phyloP scores from a whole-genome alignment of 2,329 filamentous ascomycete species.

The Ceratocystis eucalypticola region DNA sequence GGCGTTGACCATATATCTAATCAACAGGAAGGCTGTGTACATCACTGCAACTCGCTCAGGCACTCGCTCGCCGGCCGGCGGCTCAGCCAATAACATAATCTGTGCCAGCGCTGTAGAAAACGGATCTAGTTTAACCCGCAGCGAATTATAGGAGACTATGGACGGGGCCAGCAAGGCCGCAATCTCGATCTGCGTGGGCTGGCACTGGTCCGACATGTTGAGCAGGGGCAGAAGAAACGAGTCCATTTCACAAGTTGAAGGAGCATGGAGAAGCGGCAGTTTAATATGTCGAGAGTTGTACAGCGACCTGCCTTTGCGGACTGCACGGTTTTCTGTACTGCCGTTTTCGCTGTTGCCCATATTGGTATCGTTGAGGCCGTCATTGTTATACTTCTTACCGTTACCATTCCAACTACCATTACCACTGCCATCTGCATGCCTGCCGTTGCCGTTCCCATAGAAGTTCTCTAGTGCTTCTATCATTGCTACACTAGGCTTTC shows the following conservation, averaged over 20 bases:
- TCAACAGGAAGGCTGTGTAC: slow-evolving; percentile 74
- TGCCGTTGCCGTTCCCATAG: not conserved
- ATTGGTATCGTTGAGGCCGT: not conserved
- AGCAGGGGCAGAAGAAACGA: slow-evolving; percentile 15
- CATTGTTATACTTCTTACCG: not conserved
- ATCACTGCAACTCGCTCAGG: slow-evolving; percentile 73
- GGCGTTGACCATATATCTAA: slow-evolving; percentile 74
- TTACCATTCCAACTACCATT: not conserved
- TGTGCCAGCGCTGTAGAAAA: slow-evolving; percentile 77
- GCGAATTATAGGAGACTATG: slow-evolving; percentile 1
- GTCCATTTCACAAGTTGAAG: slow-evolving; percentile 16
- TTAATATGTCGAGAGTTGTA: slow-evolving; percentile 1
- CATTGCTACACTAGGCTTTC: slow-evolving; percentile 13
- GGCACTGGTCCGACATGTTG: slow-evolving; percentile 4
- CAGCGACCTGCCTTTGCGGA: not conserved
- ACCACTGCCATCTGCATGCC: not conserved
- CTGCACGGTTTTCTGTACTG: not conserved
- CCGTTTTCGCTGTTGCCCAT: slow-evolving; percentile 1
- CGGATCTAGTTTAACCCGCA: slow-evolving; percentile 25
- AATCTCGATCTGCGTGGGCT: slow-evolving; percentile 15
- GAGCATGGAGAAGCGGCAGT: slow-evolving; percentile 11
- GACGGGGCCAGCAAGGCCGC: slow-evolving; percentile 12
- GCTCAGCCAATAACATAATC: slow-evolving; percentile 70
- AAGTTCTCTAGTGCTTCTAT: slow-evolving; percentile 14
- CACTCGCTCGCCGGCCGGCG: slow-evolving; percentile 44